phyloP scores from a whole-genome alignment of 495 filamentous ascomycete species.

The Sporormia fimetaria region DNA sequence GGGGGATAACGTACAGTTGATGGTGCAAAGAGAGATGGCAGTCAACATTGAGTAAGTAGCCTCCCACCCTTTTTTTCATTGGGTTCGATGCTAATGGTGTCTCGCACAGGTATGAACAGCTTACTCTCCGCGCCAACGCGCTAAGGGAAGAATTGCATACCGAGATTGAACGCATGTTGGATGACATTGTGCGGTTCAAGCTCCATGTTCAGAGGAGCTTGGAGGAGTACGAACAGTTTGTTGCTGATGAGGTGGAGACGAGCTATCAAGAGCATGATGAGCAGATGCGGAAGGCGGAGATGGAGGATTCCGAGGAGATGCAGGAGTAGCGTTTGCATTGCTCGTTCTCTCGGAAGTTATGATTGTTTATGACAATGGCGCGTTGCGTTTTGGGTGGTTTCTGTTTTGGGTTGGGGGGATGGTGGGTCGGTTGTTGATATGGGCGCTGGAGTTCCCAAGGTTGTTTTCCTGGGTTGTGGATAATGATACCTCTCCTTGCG shows the following conservation, averaged over 20 bases:
- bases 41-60: constrained; percentile 86
- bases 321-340: constrained; percentile 4
- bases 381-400: too few species aligned
- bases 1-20: constrained; percentile 77
- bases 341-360: too few species aligned
- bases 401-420: too few species aligned
- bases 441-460: too few species aligned
- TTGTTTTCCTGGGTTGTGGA: too few species aligned
- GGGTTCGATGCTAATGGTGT: constrained; percentile 1
- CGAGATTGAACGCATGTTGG: constrained; percentile 88
- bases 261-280: constrained; percentile 41
- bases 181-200: constrained; percentile 98
- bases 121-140: constrained; percentile 69
- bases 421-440: too few species aligned
- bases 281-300: too few species aligned
- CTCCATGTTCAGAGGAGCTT: constrained; percentile 85
- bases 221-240: constrained; percentile 86
- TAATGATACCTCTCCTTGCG: too few species aligned
- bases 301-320: constrained; percentile 18
- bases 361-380: too few species aligned
- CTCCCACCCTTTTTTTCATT: background rate
- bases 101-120: constrained; percentile 71
- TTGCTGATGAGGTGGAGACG: constrained; percentile 79
- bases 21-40: constrained; percentile 94
- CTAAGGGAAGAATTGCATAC: constrained; percentile 90